Evolutionary conservation across 1,139 yeast genomes (phyloP).

Genomic region (Sugiyamaella grinbergsii): DNA sequence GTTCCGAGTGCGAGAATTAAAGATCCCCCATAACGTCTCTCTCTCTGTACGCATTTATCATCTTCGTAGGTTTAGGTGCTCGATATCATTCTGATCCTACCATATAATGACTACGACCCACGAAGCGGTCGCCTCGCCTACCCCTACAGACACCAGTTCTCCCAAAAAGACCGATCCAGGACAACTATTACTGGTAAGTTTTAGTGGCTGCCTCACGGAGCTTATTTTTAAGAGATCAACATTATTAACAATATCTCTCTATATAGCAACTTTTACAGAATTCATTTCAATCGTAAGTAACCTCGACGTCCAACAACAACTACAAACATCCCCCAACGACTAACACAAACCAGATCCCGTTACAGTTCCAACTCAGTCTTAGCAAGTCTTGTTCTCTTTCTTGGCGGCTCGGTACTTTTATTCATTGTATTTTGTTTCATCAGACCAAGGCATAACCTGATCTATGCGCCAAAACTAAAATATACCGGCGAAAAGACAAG

Average conservation of each 20-base stretch:
- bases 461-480: slow-evolving; percentile 42
- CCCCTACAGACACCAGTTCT: neutral
- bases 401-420: slow-evolving; percentile 42
- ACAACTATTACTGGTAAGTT: slow-evolving; percentile 30
- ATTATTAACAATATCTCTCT: too few species aligned
- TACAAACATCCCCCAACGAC: too few species aligned
- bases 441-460: slow-evolving; percentile 42
- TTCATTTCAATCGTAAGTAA: slow-evolving; percentile 30
- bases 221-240: too few species aligned
- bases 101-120: too few species aligned
- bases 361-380: slow-evolving; percentile 40
- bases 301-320: slow-evolving; percentile 7
- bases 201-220: neutral
- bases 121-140: neutral
- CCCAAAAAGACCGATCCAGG: slow-evolving; percentile 21
- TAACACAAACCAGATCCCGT: slow-evolving; percentile 29
- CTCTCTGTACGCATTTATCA: too few species aligned
- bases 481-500: slow-evolving; percentile 29
- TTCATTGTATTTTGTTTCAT: slow-evolving; percentile 39
- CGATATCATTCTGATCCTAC: too few species aligned
- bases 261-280: slow-evolving; percentile 28
- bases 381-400: slow-evolving; percentile 41
- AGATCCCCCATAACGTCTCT: too few species aligned
- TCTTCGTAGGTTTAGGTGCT: too few species aligned
- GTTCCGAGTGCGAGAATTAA: too few species aligned